Evolutionary conservation across 257 asterid species (phyloP).

Genomic region (Datura wrightii): DNA sequence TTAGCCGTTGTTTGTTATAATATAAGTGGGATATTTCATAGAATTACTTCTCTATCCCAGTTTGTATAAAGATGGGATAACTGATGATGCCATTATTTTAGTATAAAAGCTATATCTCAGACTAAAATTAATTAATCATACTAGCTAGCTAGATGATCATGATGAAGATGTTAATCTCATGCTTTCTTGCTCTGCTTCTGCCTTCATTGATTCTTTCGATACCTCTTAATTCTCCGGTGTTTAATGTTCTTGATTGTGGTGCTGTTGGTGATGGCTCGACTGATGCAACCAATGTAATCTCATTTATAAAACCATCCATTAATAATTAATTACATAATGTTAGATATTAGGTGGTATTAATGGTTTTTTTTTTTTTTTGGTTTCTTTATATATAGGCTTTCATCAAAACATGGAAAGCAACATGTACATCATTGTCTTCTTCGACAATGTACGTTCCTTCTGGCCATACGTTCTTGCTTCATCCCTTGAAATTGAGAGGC

Average conservation of each 20-base stretch:
- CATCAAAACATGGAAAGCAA: constrained; percentile 49
- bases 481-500: constrained; percentile 38
- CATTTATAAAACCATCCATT: not conserved
- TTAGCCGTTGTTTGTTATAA: too few relatives aligned
- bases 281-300: constrained; percentile 45
- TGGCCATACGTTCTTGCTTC: constrained; percentile 46
- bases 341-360: not conserved
- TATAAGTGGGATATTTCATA: too few relatives aligned
- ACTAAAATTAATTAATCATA: too few relatives aligned
- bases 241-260: constrained; percentile 47
- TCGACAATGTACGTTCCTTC: constrained; percentile 49
- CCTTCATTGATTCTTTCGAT: not conserved
- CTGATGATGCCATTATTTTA: too few relatives aligned
- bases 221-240: not conserved
- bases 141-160: too few relatives aligned
- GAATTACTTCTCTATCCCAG: too few relatives aligned
- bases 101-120: too few relatives aligned
- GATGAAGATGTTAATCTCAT: not conserved
- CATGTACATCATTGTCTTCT: constrained; percentile 38
- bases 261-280: constrained; percentile 47
- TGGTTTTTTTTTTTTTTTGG: not conserved
- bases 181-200: not conserved
- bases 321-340: not conserved
- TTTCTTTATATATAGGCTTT: constrained; percentile 40
- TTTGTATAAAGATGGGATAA: too few relatives aligned